A percentile compares a stretch with the other conserved stretches of the same genome.
phyloP scores from a whole-genome alignment of 129 eudicot species.

The Daucus carota region DNA sequence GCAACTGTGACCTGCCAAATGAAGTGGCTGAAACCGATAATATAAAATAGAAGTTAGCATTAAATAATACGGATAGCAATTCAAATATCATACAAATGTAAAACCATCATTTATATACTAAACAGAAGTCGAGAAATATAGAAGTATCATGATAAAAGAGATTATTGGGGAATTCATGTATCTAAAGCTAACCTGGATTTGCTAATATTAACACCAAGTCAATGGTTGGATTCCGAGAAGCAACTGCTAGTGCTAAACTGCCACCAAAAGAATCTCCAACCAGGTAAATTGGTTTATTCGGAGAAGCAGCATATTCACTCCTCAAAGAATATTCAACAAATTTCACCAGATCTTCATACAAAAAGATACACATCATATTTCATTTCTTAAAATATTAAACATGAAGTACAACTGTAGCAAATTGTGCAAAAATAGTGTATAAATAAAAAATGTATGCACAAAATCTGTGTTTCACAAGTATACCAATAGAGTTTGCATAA shows the following conservation, averaged over 20 bases:
- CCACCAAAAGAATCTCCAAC: constrained; percentile 51
- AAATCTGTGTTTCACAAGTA: neutral
- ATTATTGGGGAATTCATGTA: neutral
- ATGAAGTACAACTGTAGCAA: neutral
- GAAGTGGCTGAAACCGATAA: constrained; percentile 79
- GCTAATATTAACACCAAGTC: constrained; percentile 34
- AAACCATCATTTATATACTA: neutral
- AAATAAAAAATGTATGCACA: neutral
- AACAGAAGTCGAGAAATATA: neutral
- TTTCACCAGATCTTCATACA: constrained; percentile 23
- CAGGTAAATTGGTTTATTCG: constrained; percentile 36
- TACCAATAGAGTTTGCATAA: neutral
- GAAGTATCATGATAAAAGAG: neutral
- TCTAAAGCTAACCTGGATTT: constrained; percentile 35
- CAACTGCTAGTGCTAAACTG: constrained; percentile 44
- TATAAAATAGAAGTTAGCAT: constrained; percentile 22
- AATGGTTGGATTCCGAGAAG: constrained; percentile 33
- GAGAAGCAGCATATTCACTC: constrained; percentile 19
- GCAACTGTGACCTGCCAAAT: constrained; percentile 81
- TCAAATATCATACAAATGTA: neutral
- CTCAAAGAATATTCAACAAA: constrained; percentile 27
- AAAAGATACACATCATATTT: neutral
- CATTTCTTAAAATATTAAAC: neutral
- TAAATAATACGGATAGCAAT: constrained; percentile 6
- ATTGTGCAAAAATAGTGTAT: neutral